Percentiles rank a stretch among this genome's conserved stretches.
phyloP scores from a whole-genome alignment of 2,329 filamentous ascomycete genomes.

The Ophiostoma pallidulum region DNA sequence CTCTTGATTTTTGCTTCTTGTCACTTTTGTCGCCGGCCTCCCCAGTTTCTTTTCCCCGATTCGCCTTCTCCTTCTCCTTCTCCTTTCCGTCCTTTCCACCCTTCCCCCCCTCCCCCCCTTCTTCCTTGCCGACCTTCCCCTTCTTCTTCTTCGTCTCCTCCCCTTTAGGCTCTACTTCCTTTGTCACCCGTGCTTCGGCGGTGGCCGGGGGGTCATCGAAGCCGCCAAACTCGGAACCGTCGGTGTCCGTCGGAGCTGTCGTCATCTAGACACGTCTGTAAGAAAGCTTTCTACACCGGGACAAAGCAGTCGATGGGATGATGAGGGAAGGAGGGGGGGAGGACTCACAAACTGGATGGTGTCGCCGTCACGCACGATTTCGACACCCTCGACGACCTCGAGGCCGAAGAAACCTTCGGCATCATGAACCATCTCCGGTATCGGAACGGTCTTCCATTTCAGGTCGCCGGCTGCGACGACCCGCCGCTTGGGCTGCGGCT shows the following conservation, averaged over 20 bases:
- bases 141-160: neutral
- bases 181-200: too few species aligned
- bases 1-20: slow-evolving; percentile 1
- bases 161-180: neutral
- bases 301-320: too few species aligned
- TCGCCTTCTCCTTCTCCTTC: neutral
- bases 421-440: slow-evolving; percentile 74
- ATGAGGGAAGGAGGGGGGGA: too few species aligned
- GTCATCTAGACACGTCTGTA: slow-evolving; percentile 24
- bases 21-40: neutral
- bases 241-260: slow-evolving; percentile 19
- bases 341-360: slow-evolving; percentile 49
- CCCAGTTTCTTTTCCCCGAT: neutral
- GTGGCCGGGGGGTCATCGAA: slow-evolving; percentile 25
- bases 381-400: slow-evolving; percentile 85
- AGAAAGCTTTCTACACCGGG: too few species aligned
- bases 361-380: slow-evolving; percentile 61
- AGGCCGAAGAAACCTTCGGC: slow-evolving; percentile 90
- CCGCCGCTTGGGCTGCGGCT: slow-evolving; percentile 25
- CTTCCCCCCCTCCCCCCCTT: slow-evolving; percentile 17
- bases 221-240: slow-evolving; percentile 23
- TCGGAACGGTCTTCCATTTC: slow-evolving; percentile 48
- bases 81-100: slow-evolving; percentile 1
- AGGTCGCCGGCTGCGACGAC: slow-evolving; percentile 39
- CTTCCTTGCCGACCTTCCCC: slow-evolving; percentile 7